Evolutionary conservation across 192 early-diverging fungal species (phyloP).

Genomic region (Coemansia sp.): DNA sequence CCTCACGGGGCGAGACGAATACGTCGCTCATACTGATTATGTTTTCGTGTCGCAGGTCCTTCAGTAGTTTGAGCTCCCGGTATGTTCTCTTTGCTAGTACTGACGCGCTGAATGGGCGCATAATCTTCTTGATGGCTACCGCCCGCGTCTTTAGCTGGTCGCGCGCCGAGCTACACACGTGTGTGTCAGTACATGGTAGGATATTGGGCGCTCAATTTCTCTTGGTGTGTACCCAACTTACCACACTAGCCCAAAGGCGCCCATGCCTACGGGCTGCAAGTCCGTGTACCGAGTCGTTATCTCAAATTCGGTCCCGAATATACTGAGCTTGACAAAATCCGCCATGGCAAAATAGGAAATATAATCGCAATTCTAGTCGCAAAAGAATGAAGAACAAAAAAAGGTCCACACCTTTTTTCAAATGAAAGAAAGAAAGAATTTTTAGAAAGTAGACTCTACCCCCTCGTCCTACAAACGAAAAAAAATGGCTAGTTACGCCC

Average conservation of each 20-base stretch:
- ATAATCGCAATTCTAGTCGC: too few species aligned
- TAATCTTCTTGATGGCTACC: conserved; percentile 96
- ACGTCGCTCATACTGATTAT: conserved; percentile 92
- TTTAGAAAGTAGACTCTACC: neutral
- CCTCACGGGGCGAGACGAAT: conserved; percentile 89
- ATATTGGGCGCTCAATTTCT: neutral
- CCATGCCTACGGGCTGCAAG: conserved; percentile 94
- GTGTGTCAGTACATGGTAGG: neutral
- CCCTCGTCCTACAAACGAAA: neutral
- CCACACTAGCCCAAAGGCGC: conserved; percentile 97
- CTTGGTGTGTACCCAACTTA: conserved; percentile 34
- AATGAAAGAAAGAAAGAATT: neutral
- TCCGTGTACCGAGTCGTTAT: conserved; percentile 86
- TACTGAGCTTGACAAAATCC: conserved; percentile 71
- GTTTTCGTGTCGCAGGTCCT: conserved; percentile 93
- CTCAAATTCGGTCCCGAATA: conserved; percentile 83
- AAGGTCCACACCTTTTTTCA: neutral
- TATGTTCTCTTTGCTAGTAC: conserved; percentile 94
- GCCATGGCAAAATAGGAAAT: conserved; percentile 48
- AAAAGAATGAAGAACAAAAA: neutral
- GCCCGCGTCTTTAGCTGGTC: conserved; percentile 79
- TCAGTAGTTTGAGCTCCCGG: conserved; percentile 91
- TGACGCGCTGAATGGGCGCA: conserved; percentile 89
- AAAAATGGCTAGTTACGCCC: neutral
- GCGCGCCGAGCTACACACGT: conserved; percentile 72